These are phyloP conservation scores for Heliosperma pusillum DNA, from an alignment of 148 eudicot genomes.

Conservation along the genomic window DNA sequence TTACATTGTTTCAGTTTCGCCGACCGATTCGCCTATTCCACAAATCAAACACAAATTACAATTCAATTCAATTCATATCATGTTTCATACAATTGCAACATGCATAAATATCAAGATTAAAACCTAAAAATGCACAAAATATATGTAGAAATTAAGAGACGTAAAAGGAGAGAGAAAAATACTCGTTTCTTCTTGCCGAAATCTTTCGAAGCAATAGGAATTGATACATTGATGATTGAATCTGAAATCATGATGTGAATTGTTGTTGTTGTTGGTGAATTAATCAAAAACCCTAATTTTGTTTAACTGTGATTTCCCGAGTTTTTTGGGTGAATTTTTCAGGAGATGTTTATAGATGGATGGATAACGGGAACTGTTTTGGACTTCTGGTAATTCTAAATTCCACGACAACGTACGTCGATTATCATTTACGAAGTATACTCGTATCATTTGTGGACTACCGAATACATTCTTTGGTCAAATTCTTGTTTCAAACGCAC, in stretches of 20 bases:
- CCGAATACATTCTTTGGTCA: too few species aligned
- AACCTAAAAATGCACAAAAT: background rate
- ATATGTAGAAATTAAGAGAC: background rate
- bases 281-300: constrained; percentile 36
- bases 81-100: background rate
- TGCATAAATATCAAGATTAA: background rate
- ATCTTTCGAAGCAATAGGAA: constrained; percentile 64
- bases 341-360: constrained; percentile 2
- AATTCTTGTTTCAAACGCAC: too few species aligned
- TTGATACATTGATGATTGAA: constrained; percentile 63
- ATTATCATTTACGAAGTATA: too few species aligned
- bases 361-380: constrained; percentile 59
- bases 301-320: background rate
- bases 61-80: background rate
- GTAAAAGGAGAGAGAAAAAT: background rate
- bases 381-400: background rate
- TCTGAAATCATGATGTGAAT: constrained; percentile 54
- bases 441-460: too few species aligned
- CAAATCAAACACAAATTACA: background rate
- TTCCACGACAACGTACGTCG: background rate
- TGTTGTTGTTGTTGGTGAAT: background rate
- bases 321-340: background rate
- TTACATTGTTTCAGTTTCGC: constrained; percentile 95
- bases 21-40: constrained; percentile 58
- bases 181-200: constrained; percentile 86